Base-by-base conservation (phyloP, 1,284 basidiomycete genomes). In the Puccinia triticina region DNA sequence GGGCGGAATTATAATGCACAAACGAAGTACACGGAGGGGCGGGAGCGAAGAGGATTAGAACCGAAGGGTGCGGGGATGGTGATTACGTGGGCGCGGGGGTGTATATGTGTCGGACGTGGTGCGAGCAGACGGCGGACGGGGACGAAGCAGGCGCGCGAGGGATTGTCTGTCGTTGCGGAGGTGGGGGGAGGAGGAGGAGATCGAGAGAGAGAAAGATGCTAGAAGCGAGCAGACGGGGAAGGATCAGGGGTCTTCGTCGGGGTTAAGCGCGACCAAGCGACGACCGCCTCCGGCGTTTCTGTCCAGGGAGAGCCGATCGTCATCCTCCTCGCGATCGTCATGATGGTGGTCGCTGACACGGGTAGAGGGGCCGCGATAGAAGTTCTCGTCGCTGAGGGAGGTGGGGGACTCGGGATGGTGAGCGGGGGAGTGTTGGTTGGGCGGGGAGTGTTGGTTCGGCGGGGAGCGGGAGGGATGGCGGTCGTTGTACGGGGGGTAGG, bases 251-350 rank as follows among this genome's bases (percentile, higher is more conserved):
- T 67, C 64, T 67, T 77, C 40, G 48, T 77, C 75, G 12, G 75
- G 75, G 32, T 77, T 77, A 5, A 66, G 55, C 4, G 75, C 75
- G 32, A 77, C 75, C 18, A 77, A 66, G 10, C 59, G 57, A 14
- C 57, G 43, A 7, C 46, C 46, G 14, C 29, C 46, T 43, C 46
- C 69, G 29, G 34, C 46, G 69, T 53, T 72, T 1, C 1, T 3
- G 46, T 53, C 50, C 8, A 53, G 48, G 37, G 72, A 57, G 18
- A 53, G 26, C 12, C 26, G 14, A 53, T 64, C 59, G 59, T 11
- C 14, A 16, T 26, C 59, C 11, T 29, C 59, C 26, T 14, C 26
- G 26, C 18, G 46, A 34, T 73, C 18, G 14, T 29, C 26, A 37
- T 26, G 26, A 10, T 73, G 50, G 48, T 40, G 53, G 18, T 53